These are phyloP conservation scores for Penicillium bialowiezense DNA, from an alignment of 495 filamentous ascomycete species.

Conservation along the genomic window DNA sequence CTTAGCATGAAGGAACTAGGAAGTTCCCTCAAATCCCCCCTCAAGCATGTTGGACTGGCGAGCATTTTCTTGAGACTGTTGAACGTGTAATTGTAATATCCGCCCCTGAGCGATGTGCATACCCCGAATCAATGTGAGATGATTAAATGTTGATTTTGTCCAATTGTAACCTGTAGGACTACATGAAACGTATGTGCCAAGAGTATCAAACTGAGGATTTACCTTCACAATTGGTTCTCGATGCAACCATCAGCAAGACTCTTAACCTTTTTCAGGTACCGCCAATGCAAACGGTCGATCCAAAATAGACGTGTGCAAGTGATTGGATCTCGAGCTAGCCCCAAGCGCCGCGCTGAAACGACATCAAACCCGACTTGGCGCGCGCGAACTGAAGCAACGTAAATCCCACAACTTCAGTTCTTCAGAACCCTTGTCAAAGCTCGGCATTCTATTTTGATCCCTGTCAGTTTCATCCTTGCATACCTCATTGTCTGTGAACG, in stretches of 20 bases:
- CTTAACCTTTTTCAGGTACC: no score
- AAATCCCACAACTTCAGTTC: neutral
- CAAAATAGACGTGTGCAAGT: neutral
- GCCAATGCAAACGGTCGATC: neutral
- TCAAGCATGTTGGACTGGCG: constrained; percentile 21
- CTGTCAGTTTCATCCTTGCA: constrained; percentile 18
- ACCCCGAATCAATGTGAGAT: constrained; percentile 10
- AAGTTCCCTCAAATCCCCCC: constrained; percentile 20
- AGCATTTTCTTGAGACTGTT: constrained; percentile 18
- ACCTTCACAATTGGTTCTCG: no score
- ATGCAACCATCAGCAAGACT: no score
- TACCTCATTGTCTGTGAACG: neutral
- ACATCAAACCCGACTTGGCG: constrained; percentile 14
- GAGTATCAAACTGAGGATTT: no score
- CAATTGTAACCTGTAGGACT: neutral
- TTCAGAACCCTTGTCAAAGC: neutral
- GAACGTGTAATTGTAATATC: constrained; percentile 23
- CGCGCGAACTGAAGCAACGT: constrained; percentile 23
- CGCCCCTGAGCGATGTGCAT: constrained; percentile 22
- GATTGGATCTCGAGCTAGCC: constrained; percentile 14
- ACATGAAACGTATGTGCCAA: no score
- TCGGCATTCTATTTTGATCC: constrained; percentile 8
- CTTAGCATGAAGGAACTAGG: constrained; percentile 21
- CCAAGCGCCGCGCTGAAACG: constrained; percentile 12
- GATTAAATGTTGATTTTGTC: constrained; percentile 1